Conservation (phyloP, 768 basidiomycete species). For the Psilocybe azurescens region DNA sequence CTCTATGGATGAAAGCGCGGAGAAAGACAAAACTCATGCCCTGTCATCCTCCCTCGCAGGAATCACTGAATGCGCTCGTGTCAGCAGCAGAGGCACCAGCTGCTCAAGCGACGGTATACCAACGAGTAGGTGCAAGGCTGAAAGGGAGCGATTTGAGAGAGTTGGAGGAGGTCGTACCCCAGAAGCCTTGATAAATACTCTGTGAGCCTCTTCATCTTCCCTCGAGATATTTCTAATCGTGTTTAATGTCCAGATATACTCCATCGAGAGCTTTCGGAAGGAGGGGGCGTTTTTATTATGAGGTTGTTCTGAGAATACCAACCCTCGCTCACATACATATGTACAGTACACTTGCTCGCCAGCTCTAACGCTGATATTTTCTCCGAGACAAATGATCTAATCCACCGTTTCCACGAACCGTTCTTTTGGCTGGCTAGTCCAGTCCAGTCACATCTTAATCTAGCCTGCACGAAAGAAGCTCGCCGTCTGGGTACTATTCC, state of each 20-base stretch:
- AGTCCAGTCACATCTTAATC: neutral
- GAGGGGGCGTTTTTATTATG: neutral
- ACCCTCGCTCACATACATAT: neutral
- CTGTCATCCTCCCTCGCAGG: neutral
- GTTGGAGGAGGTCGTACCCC: neutral
- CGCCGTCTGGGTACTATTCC: neutral
- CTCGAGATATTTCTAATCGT: neutral
- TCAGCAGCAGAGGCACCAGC: neutral
- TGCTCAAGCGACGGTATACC: neutral
- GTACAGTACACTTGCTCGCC: slow-evolving; percentile 15
- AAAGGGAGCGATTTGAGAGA: neutral
- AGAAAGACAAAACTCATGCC: slow-evolving; percentile 7
- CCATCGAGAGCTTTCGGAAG: neutral
- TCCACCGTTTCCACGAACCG: neutral
- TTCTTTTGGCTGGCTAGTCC: neutral
- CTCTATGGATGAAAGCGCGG: slow-evolving; percentile 16
- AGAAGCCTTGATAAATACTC: neutral
- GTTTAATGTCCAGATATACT: neutral
- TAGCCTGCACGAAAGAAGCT: neutral
- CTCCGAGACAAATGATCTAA: slow-evolving; percentile 4
- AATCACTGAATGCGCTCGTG: neutral
- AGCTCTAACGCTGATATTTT: slow-evolving; percentile 6
- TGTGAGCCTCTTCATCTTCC: neutral
- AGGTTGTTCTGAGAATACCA: neutral
- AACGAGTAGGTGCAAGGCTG: neutral